Percentiles rank a stretch among this genome's conserved stretches.
These are phyloP conservation scores for Cystobasidium sp. DNA, from an alignment of 1,284 basidiomycete species.

Conservation along the genomic window DNA sequence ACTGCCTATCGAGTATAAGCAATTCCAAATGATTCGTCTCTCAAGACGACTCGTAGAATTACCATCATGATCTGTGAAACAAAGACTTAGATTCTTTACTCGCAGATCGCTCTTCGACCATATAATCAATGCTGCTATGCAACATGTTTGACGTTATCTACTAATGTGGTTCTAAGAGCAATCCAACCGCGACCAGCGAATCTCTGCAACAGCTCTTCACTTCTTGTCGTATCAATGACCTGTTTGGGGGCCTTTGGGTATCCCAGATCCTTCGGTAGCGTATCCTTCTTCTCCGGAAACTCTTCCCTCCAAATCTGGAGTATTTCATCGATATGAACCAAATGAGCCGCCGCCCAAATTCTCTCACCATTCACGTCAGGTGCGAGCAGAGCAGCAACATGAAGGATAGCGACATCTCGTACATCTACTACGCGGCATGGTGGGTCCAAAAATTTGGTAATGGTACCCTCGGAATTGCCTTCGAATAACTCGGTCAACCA, in stretches of 20 bases:
- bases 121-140: too few relatives aligned
- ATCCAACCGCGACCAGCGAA: not conserved
- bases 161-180: not conserved
- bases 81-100: too few relatives aligned
- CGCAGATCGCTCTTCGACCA: too few relatives aligned
- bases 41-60: too few relatives aligned
- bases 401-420: constrained; percentile 15
- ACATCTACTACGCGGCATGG: constrained; percentile 19
- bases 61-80: too few relatives aligned
- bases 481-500: not conserved
- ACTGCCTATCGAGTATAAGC: too few relatives aligned
- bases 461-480: not conserved
- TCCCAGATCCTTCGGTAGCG: not conserved
- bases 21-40: too few relatives aligned
- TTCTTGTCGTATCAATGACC: not conserved
- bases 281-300: not conserved
- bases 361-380: constrained; percentile 8
- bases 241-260: not conserved
- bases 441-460: not conserved
- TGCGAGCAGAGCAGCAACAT: constrained; percentile 25
- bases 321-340: not conserved
- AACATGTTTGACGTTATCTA: too few relatives aligned
- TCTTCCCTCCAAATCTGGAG: not conserved
- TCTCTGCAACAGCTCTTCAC: not conserved
- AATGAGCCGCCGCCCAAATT: constrained; percentile 13